A percentile compares a stretch with the other conserved stretches of the same genome.
These are phyloP conservation scores for Pneumocystis carinii DNA, from an alignment of 1,139 yeast genomes.

Conservation along the genomic window DNA sequence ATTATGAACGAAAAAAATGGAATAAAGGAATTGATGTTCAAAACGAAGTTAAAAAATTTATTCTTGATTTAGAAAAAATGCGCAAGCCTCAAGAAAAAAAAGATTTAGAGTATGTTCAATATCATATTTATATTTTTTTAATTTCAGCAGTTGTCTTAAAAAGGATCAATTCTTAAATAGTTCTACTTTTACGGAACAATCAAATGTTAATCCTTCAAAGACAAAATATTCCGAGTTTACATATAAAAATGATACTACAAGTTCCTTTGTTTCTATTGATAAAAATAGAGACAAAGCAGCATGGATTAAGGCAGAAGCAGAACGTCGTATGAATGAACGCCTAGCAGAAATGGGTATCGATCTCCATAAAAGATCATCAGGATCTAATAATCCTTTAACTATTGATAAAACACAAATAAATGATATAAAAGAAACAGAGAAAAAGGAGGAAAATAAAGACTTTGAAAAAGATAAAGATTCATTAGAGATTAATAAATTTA, in stretches of 20 bases:
- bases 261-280: neutral
- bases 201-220: neutral
- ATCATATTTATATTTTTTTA: neutral
- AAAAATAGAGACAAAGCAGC: constrained; percentile 54
- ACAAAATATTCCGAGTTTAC: neutral
- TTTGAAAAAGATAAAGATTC: constrained; percentile 6
- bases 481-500: neutral
- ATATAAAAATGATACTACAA: neutral
- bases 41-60: constrained; percentile 49
- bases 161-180: neutral
- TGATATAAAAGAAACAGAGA: constrained; percentile 2
- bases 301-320: constrained; percentile 79
- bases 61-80: constrained; percentile 35
- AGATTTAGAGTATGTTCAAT: neutral
- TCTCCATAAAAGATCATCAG: constrained; percentile 19
- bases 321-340: constrained; percentile 74
- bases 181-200: neutral
- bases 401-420: constrained; percentile 7
- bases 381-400: constrained; percentile 9
- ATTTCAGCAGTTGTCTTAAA: neutral
- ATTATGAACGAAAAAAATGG: constrained; percentile 58
- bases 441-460: neutral
- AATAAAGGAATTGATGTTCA: constrained; percentile 72
- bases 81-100: neutral
- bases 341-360: constrained; percentile 72